Evolutionary conservation across 768 basidiomycete species (phyloP).

Genomic region (Trametes coccinea): DNA sequence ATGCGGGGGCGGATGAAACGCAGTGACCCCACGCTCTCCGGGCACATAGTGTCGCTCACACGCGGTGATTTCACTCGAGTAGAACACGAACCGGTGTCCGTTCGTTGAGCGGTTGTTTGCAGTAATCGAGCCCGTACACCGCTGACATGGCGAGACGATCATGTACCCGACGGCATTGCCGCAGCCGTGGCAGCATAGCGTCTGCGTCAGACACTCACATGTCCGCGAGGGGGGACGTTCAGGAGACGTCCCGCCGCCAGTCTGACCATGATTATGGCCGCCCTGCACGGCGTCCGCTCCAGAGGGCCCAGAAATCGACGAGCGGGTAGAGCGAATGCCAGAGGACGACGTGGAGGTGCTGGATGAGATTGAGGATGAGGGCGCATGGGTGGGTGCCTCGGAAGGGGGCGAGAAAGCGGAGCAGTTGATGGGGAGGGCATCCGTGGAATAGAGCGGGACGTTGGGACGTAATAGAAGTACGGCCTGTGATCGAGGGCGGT

Average conservation of each 20-base stretch:
- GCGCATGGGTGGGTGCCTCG: slow-evolving; percentile 15
- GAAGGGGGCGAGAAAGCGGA: slow-evolving; percentile 58
- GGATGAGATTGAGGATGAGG: slow-evolving; percentile 14
- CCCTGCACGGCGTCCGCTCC: background rate
- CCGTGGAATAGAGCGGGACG: slow-evolving; percentile 81
- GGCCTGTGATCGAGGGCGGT: slow-evolving; percentile 48
- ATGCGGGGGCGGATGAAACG: slow-evolving; percentile 28
- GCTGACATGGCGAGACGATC: slow-evolving; percentile 76
- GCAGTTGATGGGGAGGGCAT: slow-evolving; percentile 77
- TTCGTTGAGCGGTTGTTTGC: slow-evolving; percentile 73
- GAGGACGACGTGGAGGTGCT: slow-evolving; percentile 31
- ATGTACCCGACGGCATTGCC: slow-evolving; percentile 75
- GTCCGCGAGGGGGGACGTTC: slow-evolving; percentile 51
- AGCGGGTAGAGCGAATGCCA: slow-evolving; percentile 45
- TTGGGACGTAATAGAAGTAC: slow-evolving; percentile 81
- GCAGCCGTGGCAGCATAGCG: slow-evolving; percentile 78
- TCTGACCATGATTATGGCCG: too few relatives aligned
- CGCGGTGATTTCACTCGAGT: slow-evolving; percentile 65
- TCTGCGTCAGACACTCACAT: slow-evolving; percentile 85
- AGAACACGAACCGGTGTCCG: slow-evolving; percentile 86
- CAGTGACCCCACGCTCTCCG: slow-evolving; percentile 63
- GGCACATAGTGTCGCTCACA: slow-evolving; percentile 64
- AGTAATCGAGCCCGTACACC: slow-evolving; percentile 72
- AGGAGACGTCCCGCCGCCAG: slow-evolving; percentile 14
- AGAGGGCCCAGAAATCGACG: slow-evolving; percentile 37